These are phyloP conservation scores for Penstemon newberryi DNA, from an alignment of 257 asterid species.

Conservation along the genomic window DNA sequence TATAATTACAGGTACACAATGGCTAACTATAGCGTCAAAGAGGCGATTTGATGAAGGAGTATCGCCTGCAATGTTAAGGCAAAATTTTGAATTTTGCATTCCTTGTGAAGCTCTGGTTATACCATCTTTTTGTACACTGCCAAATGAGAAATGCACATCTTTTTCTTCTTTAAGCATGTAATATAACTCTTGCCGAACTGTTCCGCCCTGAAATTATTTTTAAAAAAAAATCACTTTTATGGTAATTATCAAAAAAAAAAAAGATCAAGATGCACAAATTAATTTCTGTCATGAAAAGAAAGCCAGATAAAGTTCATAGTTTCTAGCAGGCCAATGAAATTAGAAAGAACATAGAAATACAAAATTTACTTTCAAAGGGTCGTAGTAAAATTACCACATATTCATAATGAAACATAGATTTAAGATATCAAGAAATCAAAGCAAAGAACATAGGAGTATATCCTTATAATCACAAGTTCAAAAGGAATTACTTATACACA, in stretches of 20 bases:
- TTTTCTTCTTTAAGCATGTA: conserved; percentile 58
- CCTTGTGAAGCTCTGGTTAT: conserved; percentile 47
- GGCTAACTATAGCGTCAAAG: conserved; percentile 67
- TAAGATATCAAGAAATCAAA: background rate
- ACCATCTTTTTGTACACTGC: conserved; percentile 50
- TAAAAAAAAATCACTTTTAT: too few species aligned
- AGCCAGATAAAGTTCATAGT: too few species aligned
- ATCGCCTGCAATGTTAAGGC: conserved; percentile 75
- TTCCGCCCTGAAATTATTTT: conserved; percentile 49
- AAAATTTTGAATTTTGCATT: conserved; percentile 62
- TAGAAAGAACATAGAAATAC: too few species aligned
- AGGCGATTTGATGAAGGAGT: conserved; percentile 72
- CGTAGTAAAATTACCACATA: too few species aligned
- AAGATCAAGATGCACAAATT: too few species aligned
- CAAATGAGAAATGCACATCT: conserved; percentile 62
- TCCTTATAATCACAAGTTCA: background rate
- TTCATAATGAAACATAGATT: too few species aligned
- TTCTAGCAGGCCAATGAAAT: too few species aligned
- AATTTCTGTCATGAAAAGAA: too few species aligned
- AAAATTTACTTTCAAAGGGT: too few species aligned
- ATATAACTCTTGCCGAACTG: conserved; percentile 55
- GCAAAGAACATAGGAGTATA: background rate
- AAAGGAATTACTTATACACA: background rate
- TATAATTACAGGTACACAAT: conserved; percentile 55
- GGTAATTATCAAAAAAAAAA: too few species aligned